These are phyloP conservation scores for Ceratonia siliqua DNA, from an alignment of 306 rosid genomes.

Conservation along the genomic window DNA sequence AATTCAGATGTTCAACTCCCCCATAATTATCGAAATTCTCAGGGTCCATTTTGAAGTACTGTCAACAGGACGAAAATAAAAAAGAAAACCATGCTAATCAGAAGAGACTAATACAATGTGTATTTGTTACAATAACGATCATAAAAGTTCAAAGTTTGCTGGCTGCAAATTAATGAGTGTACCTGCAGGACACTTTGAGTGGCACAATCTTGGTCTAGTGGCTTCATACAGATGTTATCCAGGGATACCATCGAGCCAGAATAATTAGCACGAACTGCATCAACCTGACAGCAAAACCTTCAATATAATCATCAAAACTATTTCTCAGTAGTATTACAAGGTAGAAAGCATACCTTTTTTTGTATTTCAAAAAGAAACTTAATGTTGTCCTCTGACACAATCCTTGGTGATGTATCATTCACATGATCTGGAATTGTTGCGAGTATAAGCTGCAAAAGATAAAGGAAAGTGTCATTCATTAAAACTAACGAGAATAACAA, in stretches of 20 bases:
- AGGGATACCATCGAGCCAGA: slow-evolving; percentile 73
- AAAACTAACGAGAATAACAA: slow-evolving; percentile 23
- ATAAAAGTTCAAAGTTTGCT: slow-evolving; percentile 5
- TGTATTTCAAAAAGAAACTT: slow-evolving; percentile 89
- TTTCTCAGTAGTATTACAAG: slow-evolving; percentile 24
- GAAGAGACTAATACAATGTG: slow-evolving; percentile 25
- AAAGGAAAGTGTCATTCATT: slow-evolving; percentile 9
- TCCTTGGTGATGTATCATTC: slow-evolving; percentile 66
- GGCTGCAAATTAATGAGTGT: slow-evolving; percentile 32
- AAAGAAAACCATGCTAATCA: slow-evolving; percentile 6
- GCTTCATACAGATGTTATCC: slow-evolving; percentile 93
- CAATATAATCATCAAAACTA: slow-evolving; percentile 34
- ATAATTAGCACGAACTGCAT: slow-evolving; percentile 75
- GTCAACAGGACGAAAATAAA: slow-evolving; percentile 35
- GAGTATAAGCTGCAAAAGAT: slow-evolving; percentile 63
- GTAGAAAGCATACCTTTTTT: slow-evolving; percentile 63
- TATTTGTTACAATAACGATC: slow-evolving; percentile 19
- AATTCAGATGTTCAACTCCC: slow-evolving; percentile 87
- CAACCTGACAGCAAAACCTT: slow-evolving; percentile 61
- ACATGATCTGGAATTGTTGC: slow-evolving; percentile 70
- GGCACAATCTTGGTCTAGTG: slow-evolving; percentile 90
- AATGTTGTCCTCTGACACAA: slow-evolving; percentile 80
- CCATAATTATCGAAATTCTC: slow-evolving; percentile 72
- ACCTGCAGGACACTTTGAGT: slow-evolving; percentile 96
- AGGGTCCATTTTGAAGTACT: slow-evolving; percentile 96